Evolutionary conservation across 176 grass and related monocot species (phyloP).

Genomic region (Aegilops tauschii): DNA sequence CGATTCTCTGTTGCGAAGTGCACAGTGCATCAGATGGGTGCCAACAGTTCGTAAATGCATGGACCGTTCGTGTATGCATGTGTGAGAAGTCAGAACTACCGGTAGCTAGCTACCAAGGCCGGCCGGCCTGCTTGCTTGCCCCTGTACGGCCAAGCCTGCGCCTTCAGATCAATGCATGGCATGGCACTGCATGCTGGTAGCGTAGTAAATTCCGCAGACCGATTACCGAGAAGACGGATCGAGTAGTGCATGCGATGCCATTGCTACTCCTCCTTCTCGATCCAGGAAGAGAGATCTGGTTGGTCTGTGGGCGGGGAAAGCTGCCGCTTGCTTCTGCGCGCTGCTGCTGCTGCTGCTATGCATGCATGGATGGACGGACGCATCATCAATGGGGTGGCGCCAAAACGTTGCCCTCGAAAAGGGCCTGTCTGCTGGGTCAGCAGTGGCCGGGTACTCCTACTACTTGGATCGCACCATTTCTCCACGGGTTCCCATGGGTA

Average conservation of each 20-base stretch:
- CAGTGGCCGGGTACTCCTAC: no score
- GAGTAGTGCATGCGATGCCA: neutral
- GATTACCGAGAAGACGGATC: neutral
- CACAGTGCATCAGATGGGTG: neutral
- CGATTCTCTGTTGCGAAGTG: neutral
- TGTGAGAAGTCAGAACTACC: neutral
- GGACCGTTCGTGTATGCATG: neutral
- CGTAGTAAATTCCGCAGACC: neutral
- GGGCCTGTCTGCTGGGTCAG: neutral
- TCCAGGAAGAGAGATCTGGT: neutral
- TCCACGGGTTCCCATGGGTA: neutral
- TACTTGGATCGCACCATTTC: slow-evolving; percentile 1
- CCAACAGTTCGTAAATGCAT: neutral
- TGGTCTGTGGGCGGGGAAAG: neutral
- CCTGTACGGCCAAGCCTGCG: neutral
- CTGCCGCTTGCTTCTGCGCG: neutral
- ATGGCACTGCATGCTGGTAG: neutral
- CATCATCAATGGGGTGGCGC: neutral
- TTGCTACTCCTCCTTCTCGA: neutral
- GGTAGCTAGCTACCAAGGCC: neutral
- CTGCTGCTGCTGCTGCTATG: neutral
- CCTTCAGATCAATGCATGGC: neutral
- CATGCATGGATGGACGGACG: neutral
- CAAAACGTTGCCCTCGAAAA: neutral
- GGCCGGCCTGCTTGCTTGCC: neutral